Evolutionary conservation across 805 yeast genomes (phyloP).

Genomic region (Candida railenensis): DNA sequence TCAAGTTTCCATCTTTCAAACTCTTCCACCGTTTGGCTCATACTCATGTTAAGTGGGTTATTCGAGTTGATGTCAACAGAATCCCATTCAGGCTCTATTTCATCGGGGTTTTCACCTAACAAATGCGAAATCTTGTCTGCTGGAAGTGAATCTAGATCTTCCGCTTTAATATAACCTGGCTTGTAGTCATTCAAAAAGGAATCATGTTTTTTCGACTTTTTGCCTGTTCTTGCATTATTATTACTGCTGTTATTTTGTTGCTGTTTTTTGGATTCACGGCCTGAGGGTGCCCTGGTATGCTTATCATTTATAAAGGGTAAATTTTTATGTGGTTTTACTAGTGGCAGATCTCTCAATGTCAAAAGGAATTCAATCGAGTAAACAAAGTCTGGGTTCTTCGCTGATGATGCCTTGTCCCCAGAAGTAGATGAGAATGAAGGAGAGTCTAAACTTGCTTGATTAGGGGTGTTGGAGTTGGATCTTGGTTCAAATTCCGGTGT

Average conservation of each 20-base stretch:
- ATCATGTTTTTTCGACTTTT: conserved; percentile 13
- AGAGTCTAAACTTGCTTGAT: conserved; percentile 7
- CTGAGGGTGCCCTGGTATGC: conserved; percentile 19
- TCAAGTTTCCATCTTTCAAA: conserved; percentile 59
- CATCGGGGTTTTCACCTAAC: conserved; percentile 35
- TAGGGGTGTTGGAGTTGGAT: conserved; percentile 5
- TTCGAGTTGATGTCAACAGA: conserved; percentile 20
- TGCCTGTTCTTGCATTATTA: conserved; percentile 4
- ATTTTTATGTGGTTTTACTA: conserved; percentile 28
- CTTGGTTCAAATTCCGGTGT: conserved; percentile 32
- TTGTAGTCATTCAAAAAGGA: background rate
- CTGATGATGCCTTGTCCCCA: conserved; percentile 14
- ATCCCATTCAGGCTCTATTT: conserved; percentile 41
- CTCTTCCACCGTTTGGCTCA: conserved; percentile 55
- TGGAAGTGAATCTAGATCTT: conserved; percentile 30
- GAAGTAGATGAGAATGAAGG: conserved; percentile 13
- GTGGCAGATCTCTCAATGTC: conserved; percentile 33
- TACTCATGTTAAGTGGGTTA: conserved; percentile 22
- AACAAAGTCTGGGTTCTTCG: conserved; percentile 4
- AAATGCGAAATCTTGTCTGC: conserved; percentile 30
- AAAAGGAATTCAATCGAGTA: conserved; percentile 30
- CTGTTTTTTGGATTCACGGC: conserved; percentile 9
- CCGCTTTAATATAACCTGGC: conserved; percentile 8
- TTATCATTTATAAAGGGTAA: conserved; percentile 44
- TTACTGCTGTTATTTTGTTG: conserved; percentile 9